Conservation (phyloP, 2,329 filamentous ascomycete species). For the Fusarium sp. region DNA sequence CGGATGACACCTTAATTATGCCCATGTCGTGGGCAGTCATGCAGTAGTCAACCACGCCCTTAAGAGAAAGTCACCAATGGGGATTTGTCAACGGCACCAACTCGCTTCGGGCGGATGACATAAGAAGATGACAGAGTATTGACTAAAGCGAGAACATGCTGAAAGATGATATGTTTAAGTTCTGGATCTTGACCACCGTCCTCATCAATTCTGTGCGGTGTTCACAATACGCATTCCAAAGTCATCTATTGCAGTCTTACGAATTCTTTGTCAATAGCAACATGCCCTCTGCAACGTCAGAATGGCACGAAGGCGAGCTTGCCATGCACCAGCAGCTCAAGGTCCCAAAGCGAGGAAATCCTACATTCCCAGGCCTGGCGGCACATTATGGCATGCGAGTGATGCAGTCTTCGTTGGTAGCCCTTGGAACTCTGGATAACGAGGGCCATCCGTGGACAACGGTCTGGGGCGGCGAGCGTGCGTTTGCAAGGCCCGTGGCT, state of each 20-base stretch:
- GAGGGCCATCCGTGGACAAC: constrained; percentile 80
- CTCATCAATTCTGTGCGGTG: constrained; percentile 8
- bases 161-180: constrained; percentile 11
- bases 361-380: constrained; percentile 74
- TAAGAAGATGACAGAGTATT: constrained; percentile 23
- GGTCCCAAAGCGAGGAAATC: constrained; percentile 71
- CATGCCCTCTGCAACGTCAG: constrained; percentile 50
- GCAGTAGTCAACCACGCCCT: constrained; percentile 35
- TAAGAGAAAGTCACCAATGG: constrained; percentile 4
- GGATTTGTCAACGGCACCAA: constrained; percentile 31
- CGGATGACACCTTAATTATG: constrained; percentile 17
- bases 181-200: constrained; percentile 4
- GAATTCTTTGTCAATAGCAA: constrained; percentile 17
- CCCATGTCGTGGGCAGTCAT: constrained; percentile 17
- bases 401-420: constrained; percentile 74
- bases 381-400: constrained; percentile 72
- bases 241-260: constrained; percentile 14
- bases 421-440: constrained; percentile 78
- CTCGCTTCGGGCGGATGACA: constrained; percentile 7
- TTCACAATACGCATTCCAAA: constrained; percentile 22
- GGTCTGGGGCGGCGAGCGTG: constrained; percentile 79
- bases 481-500: constrained; percentile 75
- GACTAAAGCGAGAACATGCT: constrained; percentile 1
- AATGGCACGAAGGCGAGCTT: constrained; percentile 76
- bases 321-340: constrained; percentile 73